A percentile compares a stretch with the other conserved stretches of the same genome.
Conservation (phyloP, 768 basidiomycete species). For the Dictyophora rubrovolvata region DNA sequence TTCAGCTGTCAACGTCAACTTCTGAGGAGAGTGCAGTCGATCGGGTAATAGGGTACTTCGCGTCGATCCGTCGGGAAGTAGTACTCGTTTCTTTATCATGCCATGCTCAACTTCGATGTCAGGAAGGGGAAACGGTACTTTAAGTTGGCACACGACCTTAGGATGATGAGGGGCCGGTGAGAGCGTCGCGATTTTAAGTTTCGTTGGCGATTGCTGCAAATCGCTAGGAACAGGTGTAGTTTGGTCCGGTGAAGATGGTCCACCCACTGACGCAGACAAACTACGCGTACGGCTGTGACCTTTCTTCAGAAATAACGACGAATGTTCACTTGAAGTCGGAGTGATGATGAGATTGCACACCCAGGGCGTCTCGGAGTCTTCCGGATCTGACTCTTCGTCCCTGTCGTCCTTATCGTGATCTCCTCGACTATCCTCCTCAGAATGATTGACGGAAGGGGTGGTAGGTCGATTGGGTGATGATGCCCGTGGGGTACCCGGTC, state of each 20-base stretch:
- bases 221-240: conserved; percentile 12
- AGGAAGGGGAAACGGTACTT: conserved; percentile 81
- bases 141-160: conserved; percentile 84
- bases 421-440: neutral
- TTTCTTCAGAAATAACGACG: neutral
- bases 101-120: conserved; percentile 65
- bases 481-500: neutral
- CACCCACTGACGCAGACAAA: neutral
- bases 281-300: neutral
- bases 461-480: neutral
- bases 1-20: conserved; percentile 69
- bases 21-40: conserved; percentile 19
- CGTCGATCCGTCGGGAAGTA: conserved; percentile 22
- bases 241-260: neutral
- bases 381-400: conserved; percentile 83
- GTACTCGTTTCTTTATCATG: conserved; percentile 39
- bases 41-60: neutral
- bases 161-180: conserved; percentile 94
- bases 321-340: neutral
- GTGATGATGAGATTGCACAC: conserved; percentile 66
- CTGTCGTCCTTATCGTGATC: conserved; percentile 15
- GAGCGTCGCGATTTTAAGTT: conserved; percentile 70
- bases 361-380: conserved; percentile 97
- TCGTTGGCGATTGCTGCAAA: conserved; percentile 1
- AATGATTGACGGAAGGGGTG: neutral